A percentile compares a stretch with the other conserved stretches of the same genome.
Evolutionary conservation across 306 rosid species (phyloP).

Genomic region (Trifolium repens): DNA sequence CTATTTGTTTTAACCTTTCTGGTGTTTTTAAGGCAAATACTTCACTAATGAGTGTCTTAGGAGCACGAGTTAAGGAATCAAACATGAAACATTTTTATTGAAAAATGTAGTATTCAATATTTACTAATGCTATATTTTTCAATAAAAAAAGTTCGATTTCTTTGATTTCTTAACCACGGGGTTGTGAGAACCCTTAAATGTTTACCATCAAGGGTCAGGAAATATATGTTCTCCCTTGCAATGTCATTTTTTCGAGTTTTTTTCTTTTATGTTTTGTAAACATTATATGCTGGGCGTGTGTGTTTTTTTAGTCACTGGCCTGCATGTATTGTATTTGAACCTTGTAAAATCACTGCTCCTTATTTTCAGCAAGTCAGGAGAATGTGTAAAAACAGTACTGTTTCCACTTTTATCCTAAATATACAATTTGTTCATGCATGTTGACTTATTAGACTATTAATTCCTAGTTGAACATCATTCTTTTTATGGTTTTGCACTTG

Average conservation of each 20-base stretch:
- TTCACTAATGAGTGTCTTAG: not conserved
- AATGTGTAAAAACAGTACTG: conserved; percentile 28
- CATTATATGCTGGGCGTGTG: conserved; percentile 49
- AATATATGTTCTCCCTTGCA: conserved; percentile 39
- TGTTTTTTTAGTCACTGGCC: conserved; percentile 57
- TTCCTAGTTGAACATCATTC: conserved; percentile 12
- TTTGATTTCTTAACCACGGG: conserved; percentile 1
- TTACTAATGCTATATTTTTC: conserved; percentile 11
- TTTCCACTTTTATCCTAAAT: conserved; percentile 32
- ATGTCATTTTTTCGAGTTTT: conserved; percentile 29
- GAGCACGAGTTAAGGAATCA: conserved; percentile 23
- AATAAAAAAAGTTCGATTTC: not conserved
- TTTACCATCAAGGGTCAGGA: conserved; percentile 5
- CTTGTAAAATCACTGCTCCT: conserved; percentile 43
- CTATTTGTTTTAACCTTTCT: conserved; percentile 32
- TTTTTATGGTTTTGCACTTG: not conserved
- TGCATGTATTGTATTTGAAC: conserved; percentile 60
- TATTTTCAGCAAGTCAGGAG: conserved; percentile 35
- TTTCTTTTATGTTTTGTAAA: conserved; percentile 30
- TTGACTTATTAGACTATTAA: not conserved
- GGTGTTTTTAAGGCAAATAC: conserved; percentile 43
- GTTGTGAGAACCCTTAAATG: conserved; percentile 28
- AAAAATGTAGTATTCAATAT: conserved; percentile 2
- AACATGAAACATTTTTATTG: conserved; percentile 2
- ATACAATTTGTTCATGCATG: conserved; percentile 16